Percentiles rank a stretch among this genome's conserved stretches.
These are phyloP conservation scores for Scytalidium sp. DNA, from an alignment of 2,329 filamentous ascomycete genomes.

Conservation along the genomic window DNA sequence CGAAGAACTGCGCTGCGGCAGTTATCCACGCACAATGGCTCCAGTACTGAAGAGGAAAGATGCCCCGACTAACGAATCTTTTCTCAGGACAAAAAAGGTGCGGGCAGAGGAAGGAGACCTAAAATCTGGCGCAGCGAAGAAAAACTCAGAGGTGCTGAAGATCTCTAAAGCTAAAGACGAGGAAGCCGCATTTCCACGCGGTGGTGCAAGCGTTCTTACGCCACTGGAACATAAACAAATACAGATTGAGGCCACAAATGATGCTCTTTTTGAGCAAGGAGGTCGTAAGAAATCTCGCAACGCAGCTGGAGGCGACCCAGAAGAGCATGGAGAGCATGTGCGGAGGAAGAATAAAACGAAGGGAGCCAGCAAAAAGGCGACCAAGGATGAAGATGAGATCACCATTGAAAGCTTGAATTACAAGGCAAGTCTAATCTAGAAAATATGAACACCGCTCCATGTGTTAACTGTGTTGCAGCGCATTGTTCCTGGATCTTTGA, in stretches of 20 bases:
- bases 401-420: constrained; percentile 86
- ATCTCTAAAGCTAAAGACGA: constrained; percentile 63
- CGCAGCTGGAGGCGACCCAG: constrained; percentile 30
- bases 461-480: constrained; percentile 53
- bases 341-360: constrained; percentile 56
- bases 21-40: constrained; percentile 22
- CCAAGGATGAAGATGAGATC: constrained; percentile 51
- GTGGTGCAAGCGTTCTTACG: constrained; percentile 85
- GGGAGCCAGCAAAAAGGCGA: constrained; percentile 49
- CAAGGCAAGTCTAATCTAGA: constrained; percentile 57
- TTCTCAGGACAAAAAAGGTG: constrained; percentile 25
- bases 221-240: constrained; percentile 97
- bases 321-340: constrained; percentile 14
- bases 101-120: constrained; percentile 19
- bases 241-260: constrained; percentile 84
- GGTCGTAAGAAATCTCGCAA: constrained; percentile 46
- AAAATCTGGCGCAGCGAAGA: constrained; percentile 12
- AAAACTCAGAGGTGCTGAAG: constrained; percentile 19
- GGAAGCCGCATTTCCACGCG: constrained; percentile 87
- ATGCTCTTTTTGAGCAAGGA: constrained; percentile 86
- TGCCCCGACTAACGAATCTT: constrained; percentile 29
- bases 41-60: constrained; percentile 26
- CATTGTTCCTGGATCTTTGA: constrained; percentile 77
- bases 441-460: not conserved
- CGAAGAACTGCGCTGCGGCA: not conserved